phyloP scores from a whole-genome alignment of 306 rosid genomes.

The Begonia loranthoides region DNA sequence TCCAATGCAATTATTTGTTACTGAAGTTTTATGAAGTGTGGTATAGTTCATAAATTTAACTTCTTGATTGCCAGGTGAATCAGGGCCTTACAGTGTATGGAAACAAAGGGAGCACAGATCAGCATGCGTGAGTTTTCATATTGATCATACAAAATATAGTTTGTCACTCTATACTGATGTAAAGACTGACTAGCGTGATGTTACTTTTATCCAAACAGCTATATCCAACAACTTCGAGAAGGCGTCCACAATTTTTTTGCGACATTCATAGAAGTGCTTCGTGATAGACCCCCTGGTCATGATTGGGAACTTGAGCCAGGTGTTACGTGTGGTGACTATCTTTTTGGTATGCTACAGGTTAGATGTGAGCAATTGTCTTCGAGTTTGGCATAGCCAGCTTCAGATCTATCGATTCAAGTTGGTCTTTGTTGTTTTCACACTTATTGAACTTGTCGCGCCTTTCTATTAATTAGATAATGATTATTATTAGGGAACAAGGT shows the following conservation, averaged over 20 bases:
- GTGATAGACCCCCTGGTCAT: conserved; percentile 98
- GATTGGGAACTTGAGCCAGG: conserved; percentile 99
- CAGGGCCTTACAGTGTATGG: conserved; percentile 89
- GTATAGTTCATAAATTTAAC: conserved; percentile 5
- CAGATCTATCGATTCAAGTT: neutral
- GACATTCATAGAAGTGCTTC: conserved; percentile 89
- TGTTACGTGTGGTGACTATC: conserved; percentile 96
- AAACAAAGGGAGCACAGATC: conserved; percentile 94
- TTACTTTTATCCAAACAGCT: conserved; percentile 31
- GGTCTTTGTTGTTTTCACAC: neutral
- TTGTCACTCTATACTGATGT: neutral
- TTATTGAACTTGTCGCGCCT: neutral
- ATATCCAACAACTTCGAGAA: conserved; percentile 94
- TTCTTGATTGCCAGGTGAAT: conserved; percentile 46
- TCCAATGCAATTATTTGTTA: neutral
- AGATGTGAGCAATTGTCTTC: conserved; percentile 4
- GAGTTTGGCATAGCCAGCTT: neutral
- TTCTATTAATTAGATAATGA: conserved; percentile 4
- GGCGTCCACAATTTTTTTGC: conserved; percentile 93
- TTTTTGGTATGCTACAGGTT: conserved; percentile 99
- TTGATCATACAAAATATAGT: neutral
- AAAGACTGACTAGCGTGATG: conserved; percentile 4
- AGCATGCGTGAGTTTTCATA: conserved; percentile 72
- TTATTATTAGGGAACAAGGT: conserved; percentile 74
- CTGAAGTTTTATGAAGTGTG: neutral